These are phyloP conservation scores for Spathaspora boniae DNA, from an alignment of 805 yeast species.

Conservation along the genomic window DNA sequence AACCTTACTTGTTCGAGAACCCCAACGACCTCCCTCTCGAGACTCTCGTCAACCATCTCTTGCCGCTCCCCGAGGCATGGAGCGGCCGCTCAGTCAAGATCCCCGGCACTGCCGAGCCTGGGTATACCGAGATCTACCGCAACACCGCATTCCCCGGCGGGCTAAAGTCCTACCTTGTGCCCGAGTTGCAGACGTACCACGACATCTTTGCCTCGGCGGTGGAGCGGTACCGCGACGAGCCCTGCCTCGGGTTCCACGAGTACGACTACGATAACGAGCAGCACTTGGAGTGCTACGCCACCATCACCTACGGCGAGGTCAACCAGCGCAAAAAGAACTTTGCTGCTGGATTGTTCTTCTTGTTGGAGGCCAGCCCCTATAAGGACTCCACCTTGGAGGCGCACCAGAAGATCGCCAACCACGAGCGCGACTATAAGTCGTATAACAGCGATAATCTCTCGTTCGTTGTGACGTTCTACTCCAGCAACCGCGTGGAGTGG, in stretches of 20 bases:
- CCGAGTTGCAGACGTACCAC: conserved; percentile 37
- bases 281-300: conserved; percentile 35
- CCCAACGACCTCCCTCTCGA: conserved; percentile 9
- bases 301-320: conserved; percentile 41
- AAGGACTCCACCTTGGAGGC: conserved; percentile 18
- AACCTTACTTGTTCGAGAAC: conserved; percentile 9
- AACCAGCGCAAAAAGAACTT: conserved; percentile 41
- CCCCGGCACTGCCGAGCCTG: conserved; percentile 19
- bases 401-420: conserved; percentile 27
- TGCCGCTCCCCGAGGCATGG: conserved; percentile 6
- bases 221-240: conserved; percentile 18
- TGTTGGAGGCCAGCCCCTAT: conserved; percentile 30
- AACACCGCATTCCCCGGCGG: conserved; percentile 20
- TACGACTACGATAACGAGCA: conserved; percentile 28
- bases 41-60: conserved; percentile 8
- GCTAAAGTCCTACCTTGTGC: conserved; percentile 24
- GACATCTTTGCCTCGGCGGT: conserved; percentile 28
- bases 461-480: conserved; percentile 53
- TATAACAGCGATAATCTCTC: conserved; percentile 21
- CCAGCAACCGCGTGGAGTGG: conserved; percentile 68
- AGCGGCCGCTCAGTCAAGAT: conserved; percentile 10
- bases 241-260: conserved; percentile 37
- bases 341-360: conserved; percentile 48
- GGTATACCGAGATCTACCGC: conserved; percentile 27
- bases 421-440: conserved; percentile 20